Evolutionary conservation across 345 rosid genomes (phyloP).

Genomic region (Angophora floribunda): DNA sequence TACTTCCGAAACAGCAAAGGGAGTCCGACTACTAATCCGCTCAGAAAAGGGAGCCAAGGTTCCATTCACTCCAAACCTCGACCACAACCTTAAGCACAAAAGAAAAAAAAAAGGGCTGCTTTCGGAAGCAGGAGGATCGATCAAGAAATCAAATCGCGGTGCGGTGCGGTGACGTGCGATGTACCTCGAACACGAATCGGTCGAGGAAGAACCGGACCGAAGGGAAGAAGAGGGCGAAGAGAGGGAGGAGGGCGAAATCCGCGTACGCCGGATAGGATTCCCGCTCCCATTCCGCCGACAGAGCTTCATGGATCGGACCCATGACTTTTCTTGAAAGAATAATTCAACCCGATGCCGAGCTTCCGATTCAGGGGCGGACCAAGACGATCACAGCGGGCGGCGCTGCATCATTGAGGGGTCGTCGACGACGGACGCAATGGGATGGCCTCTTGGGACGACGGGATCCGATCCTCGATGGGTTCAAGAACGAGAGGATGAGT

Average conservation of each 20-base stretch:
- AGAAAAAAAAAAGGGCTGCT: background rate
- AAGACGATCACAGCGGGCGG: background rate
- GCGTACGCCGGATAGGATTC: conserved; percentile 73
- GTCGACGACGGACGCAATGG: background rate
- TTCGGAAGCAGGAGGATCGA: background rate
- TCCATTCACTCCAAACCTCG: background rate
- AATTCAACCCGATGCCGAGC: background rate
- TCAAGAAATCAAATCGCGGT: background rate
- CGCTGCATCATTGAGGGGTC: background rate
- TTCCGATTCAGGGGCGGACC: background rate
- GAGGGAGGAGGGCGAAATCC: conserved; percentile 60
- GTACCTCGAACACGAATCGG: conserved; percentile 82
- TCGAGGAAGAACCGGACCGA: conserved; percentile 75
- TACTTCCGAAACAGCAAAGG: background rate
- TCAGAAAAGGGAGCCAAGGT: background rate
- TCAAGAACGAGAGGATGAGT: background rate
- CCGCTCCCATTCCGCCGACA: conserved; percentile 54
- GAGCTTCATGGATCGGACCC: background rate
- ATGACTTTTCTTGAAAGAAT: background rate
- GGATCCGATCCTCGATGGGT: background rate
- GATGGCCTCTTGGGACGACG: background rate
- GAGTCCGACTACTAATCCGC: background rate
- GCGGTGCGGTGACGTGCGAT: background rate
- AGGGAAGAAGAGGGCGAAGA: conserved; percentile 72
- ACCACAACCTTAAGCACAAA: background rate